Evolutionary conservation across 2,329 filamentous ascomycete genomes (phyloP).

Genomic region (Lasiodiplodia sp.): DNA sequence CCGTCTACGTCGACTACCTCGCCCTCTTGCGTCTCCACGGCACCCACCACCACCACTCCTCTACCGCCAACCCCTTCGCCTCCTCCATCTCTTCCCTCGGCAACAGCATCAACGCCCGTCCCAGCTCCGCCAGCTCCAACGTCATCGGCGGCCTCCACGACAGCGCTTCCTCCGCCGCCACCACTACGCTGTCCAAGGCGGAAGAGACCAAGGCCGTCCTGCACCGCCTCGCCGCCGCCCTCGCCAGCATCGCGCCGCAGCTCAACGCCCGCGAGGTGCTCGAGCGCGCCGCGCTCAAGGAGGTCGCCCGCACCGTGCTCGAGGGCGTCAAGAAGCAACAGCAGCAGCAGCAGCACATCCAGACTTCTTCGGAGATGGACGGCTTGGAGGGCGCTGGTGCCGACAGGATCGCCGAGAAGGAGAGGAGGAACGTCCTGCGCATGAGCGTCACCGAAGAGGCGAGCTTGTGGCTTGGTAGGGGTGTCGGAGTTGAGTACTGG

Average conservation of each 20-base stretch:
- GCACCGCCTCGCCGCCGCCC: slow-evolving; percentile 43
- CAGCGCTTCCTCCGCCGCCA: not conserved
- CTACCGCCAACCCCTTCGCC: slow-evolving; percentile 41
- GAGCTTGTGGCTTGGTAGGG: slow-evolving; percentile 71
- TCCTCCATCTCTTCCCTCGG: slow-evolving; percentile 35
- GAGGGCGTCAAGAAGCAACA: slow-evolving; percentile 5
- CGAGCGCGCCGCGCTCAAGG: slow-evolving; percentile 75
- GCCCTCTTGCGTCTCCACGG: slow-evolving; percentile 50
- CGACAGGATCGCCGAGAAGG: not conserved
- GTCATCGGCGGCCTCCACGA: not conserved
- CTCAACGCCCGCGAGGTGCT: slow-evolving; percentile 55
- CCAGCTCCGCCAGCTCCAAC: slow-evolving; percentile 31
- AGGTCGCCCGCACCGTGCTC: slow-evolving; percentile 70
- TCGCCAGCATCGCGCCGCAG: slow-evolving; percentile 50
- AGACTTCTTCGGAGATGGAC: not conserved
- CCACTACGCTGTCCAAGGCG: not conserved
- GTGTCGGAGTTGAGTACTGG: slow-evolving; percentile 74
- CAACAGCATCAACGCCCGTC: not conserved
- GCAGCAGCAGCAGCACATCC: not conserved
- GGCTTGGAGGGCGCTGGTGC: not conserved
- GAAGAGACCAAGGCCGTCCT: slow-evolving; percentile 34
- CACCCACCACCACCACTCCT: slow-evolving; percentile 36
- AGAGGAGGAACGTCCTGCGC: slow-evolving; percentile 2
- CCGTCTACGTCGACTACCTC: slow-evolving; percentile 75
- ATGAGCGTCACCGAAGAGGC: slow-evolving; percentile 26